Percentiles rank a stretch among this genome's conserved stretches.
phyloP scores from a whole-genome alignment of 164 flowering plant genomes.

The Macadamia tetraphylla region DNA sequence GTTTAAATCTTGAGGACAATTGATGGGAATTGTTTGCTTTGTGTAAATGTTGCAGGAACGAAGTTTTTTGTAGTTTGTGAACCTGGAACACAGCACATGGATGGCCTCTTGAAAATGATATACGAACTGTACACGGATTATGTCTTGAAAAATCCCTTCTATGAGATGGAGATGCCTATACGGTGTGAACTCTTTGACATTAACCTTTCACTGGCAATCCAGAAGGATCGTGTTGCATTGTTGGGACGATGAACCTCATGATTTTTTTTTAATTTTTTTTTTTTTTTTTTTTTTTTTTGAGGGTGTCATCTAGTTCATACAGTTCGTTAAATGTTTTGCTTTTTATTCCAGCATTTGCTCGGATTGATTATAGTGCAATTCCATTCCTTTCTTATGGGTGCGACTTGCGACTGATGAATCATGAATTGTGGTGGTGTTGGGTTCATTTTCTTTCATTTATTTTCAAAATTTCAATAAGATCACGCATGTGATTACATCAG shows the following conservation, averaged over 20 bases:
- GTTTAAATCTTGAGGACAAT: too few species aligned
- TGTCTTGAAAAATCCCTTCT: conserved; percentile 86
- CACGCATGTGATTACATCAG: too few species aligned
- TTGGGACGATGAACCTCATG: conserved; percentile 43
- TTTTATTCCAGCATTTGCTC: too few species aligned
- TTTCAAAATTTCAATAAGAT: too few species aligned
- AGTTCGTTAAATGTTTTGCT: too few species aligned
- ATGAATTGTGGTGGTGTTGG: too few species aligned
- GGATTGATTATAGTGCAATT: too few species aligned
- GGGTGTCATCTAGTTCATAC: too few species aligned
- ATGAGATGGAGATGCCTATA: conserved; percentile 91
- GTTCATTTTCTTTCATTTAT: too few species aligned
- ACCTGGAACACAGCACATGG: conserved; percentile 79
- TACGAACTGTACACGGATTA: conserved; percentile 82
- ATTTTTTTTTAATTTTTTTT: background rate
- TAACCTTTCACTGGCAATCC: conserved; percentile 57
- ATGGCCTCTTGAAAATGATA: conserved; percentile 55
- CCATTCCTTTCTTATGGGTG: too few species aligned
- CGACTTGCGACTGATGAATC: too few species aligned
- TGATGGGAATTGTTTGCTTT: background rate
- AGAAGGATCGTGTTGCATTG: conserved; percentile 60
- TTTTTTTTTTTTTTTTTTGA: too few species aligned
- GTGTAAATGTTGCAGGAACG: conserved; percentile 42
- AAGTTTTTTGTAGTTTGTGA: conserved; percentile 83
- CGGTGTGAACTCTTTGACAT: conserved; percentile 81